phyloP scores from a whole-genome alignment of 176 grass and related monocot species.

The Stipa capillata region DNA sequence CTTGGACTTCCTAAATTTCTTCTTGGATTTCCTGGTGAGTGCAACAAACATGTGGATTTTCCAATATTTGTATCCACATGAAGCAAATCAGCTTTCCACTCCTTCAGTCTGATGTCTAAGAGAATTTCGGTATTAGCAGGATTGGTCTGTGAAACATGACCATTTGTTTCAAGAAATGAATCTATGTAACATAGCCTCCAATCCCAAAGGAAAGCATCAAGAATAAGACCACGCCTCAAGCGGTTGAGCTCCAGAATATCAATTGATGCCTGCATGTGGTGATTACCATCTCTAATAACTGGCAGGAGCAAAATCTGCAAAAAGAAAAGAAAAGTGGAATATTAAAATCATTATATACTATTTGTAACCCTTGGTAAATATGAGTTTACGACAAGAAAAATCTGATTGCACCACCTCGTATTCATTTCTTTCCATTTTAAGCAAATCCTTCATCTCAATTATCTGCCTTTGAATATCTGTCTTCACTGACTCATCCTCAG shows the following conservation, averaged over 20 bases:
- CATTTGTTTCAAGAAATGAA: slow-evolving; percentile 52
- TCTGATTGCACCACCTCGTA: slow-evolving; percentile 54
- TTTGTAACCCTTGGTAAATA: not conserved
- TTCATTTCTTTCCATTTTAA: slow-evolving; percentile 76
- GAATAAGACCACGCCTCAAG: slow-evolving; percentile 69
- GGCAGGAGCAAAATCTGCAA: slow-evolving; percentile 69
- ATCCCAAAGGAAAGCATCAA: slow-evolving; percentile 89
- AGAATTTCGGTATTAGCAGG: slow-evolving; percentile 25
- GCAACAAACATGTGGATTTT: slow-evolving; percentile 17
- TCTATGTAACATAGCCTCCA: slow-evolving; percentile 48
- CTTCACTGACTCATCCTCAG: slow-evolving; percentile 51
- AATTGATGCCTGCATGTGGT: slow-evolving; percentile 41
- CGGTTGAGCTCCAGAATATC: slow-evolving; percentile 90
- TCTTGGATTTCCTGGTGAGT: slow-evolving; percentile 27
- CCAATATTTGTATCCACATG: slow-evolving; percentile 12
- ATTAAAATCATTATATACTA: slow-evolving; percentile 16
- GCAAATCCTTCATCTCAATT: slow-evolving; percentile 65
- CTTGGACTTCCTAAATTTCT: slow-evolving; percentile 38
- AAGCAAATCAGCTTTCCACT: slow-evolving; percentile 36
- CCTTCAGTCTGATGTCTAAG: slow-evolving; percentile 24
- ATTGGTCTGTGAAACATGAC: slow-evolving; percentile 33
- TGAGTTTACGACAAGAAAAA: not conserved
- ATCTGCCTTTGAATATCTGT: slow-evolving; percentile 52
- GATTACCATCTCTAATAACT: slow-evolving; percentile 43
- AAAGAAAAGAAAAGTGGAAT: slow-evolving; percentile 15